phyloP scores from a whole-genome alignment of 805 yeast species.

The Barnettozyma salicaria region DNA sequence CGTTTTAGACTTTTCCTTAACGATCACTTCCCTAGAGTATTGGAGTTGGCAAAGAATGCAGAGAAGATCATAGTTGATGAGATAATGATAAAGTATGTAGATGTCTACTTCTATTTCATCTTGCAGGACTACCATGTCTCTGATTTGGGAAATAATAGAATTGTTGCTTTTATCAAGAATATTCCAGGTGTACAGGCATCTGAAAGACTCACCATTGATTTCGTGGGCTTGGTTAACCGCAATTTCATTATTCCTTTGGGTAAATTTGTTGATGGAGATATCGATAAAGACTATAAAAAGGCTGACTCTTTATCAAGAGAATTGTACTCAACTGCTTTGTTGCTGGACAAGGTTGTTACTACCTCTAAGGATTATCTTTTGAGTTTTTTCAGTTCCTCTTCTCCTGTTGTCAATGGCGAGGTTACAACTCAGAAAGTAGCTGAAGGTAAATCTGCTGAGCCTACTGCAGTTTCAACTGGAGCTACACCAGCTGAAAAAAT shows the following conservation, averaged over 20 bases:
- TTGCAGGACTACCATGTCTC: conserved; percentile 6
- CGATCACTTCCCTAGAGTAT: conserved; percentile 4
- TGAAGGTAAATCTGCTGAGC: too few species aligned
- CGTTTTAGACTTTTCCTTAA: background rate
- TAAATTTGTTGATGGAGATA: background rate
- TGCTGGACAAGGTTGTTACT: conserved; percentile 1
- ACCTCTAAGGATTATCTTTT: conserved; percentile 1
- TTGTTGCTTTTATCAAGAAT: conserved; percentile 3
- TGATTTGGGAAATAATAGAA: conserved; percentile 1
- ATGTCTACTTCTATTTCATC: conserved; percentile 6
- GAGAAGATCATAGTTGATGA: conserved; percentile 5
- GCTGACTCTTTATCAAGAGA: conserved; percentile 6
- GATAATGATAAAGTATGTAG: conserved; percentile 5
- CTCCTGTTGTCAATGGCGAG: too few species aligned
- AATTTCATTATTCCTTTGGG: conserved; percentile 4
- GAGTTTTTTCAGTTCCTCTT: too few species aligned
- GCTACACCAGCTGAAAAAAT: too few species aligned
- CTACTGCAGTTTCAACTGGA: too few species aligned
- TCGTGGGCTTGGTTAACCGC: conserved; percentile 1
- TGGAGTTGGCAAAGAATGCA: background rate
- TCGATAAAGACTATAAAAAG: conserved; percentile 3
- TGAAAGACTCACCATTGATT: conserved; percentile 1
- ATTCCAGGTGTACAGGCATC: conserved; percentile 6
- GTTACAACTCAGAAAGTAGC: too few species aligned
- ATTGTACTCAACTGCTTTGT: conserved; percentile 1